Evolutionary conservation across 371 early-diverging fungal species (phyloP).

Genomic region (Mortierella sp.): DNA sequence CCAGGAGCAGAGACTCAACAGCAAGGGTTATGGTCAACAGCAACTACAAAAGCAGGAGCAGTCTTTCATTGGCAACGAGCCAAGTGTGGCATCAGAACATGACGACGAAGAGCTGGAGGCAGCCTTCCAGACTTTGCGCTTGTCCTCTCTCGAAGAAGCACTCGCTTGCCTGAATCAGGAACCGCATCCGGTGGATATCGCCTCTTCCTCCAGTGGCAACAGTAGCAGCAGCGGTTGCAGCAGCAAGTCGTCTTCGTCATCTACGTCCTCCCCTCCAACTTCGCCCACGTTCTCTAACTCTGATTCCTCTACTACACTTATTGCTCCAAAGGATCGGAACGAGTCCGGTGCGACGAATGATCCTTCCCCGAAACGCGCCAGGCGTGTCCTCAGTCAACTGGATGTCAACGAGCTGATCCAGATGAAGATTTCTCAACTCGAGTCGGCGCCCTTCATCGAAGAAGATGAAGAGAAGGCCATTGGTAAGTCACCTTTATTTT

Average conservation of each 20-base stretch:
- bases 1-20: too few species aligned
- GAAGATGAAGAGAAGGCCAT: slow-evolving; percentile 53
- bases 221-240: slow-evolving; percentile 11
- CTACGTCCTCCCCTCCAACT: not conserved
- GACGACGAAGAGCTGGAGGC: slow-evolving; percentile 25
- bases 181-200: not conserved
- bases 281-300: slow-evolving; percentile 11
- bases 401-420: slow-evolving; percentile 47
- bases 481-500: slow-evolving; percentile 14
- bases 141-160: slow-evolving; percentile 24
- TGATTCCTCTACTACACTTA: not conserved
- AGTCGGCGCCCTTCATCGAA: slow-evolving; percentile 26
- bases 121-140: slow-evolving; percentile 16
- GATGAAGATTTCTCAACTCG: slow-evolving; percentile 55
- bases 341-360: not conserved
- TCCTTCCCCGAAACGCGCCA: slow-evolving; percentile 24
- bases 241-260: not conserved
- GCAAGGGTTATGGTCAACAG: too few species aligned
- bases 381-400: slow-evolving; percentile 35
- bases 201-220: not conserved
- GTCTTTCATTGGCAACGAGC: not conserved
- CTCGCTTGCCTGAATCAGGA: slow-evolving; percentile 4
- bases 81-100: not conserved
- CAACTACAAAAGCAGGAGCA: not conserved
- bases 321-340: not conserved